Evolutionary conservation across 768 basidiomycete genomes (phyloP), one percentile per base, ranked within the genome.

Genomic region (Lactifluus subvellereus): DNA sequence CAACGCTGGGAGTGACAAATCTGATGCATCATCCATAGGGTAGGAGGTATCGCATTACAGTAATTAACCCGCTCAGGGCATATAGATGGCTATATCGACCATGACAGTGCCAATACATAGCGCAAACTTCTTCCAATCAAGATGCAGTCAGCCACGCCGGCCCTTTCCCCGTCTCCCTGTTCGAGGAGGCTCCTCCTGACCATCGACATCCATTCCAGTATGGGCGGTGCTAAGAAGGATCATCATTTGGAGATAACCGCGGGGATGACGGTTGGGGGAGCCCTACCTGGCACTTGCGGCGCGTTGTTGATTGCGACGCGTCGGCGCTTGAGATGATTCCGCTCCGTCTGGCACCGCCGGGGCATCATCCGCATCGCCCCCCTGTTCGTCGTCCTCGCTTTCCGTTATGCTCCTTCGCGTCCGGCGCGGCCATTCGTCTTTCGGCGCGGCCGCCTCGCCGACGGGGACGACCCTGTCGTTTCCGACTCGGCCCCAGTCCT

Each of bases 401-500:
- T 90, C 90, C 3, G 49, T 56, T 37, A 45, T 13, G 33, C 47
- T 63, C n/a, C 65, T 54, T 30, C 65, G 65, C 16, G 48, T 57
- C 48, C 65, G 67, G 40, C 66, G 67, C 5, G 61, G 57, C 54
- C 59, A 56, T 7, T 68, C 67, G 18, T 67, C 67, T n/a, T 45
- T 59, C 1, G 57, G 57, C 5, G 67, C 67, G 5, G 65, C 67
- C 6, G 72, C 81, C 74, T 93, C 91, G 14, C 91, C 91, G 14
- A 93, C 74, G 6, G 81, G 79, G 3, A 71, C 65, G 43, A 91
- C 77, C 22, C 74, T 77, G 20, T 76, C 77, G 27, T 75, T 76
- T 6, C 73, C 72, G n/a, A 81, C 77, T 27, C 72, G 70, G 4
- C 86, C 82, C 91, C 90, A 94, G 53, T 81, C 79, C 43, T 66